phyloP scores from a whole-genome alignment of 805 yeast species.

The Metschnikowia lochheadii region DNA sequence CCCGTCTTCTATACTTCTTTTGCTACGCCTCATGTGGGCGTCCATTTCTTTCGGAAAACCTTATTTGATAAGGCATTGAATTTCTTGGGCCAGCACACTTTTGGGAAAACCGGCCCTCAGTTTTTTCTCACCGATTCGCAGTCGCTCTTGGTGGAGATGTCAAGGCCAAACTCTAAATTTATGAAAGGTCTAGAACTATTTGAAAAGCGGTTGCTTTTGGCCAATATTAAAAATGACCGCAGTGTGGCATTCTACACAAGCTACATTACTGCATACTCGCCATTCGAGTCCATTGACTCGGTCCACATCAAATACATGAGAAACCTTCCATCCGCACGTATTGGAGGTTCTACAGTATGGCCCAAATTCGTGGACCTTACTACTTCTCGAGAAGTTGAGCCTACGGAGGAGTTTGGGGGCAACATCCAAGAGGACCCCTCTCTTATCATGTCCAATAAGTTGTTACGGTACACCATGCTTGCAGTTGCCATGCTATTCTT shows the following conservation, averaged over 20 bases:
- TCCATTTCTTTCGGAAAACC: conserved; percentile 32
- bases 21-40: conserved; percentile 61
- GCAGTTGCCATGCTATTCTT: conserved; percentile 24
- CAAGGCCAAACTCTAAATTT: conserved; percentile 49
- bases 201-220: conserved; percentile 54
- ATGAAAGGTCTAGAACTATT: conserved; percentile 55
- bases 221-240: conserved; percentile 78
- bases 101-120: conserved; percentile 37
- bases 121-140: conserved; percentile 37
- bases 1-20: conserved; percentile 56
- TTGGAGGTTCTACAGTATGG: conserved; percentile 34
- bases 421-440: conserved; percentile 39
- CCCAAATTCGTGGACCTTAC: conserved; percentile 53
- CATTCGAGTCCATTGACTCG: conserved; percentile 58
- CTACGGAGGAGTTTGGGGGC: conserved; percentile 13
- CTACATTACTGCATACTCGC: conserved; percentile 67
- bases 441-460: conserved; percentile 26
- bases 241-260: conserved; percentile 86
- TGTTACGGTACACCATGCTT: conserved; percentile 23
- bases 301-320: conserved; percentile 46
- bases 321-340: conserved; percentile 38
- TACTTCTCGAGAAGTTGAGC: conserved; percentile 21
- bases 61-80: conserved; percentile 33
- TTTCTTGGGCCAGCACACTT: conserved; percentile 28
- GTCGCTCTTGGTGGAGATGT: conserved; percentile 46